These are phyloP conservation scores for Didymella glomerata DNA, from an alignment of 2,329 filamentous ascomycete species.

Conservation along the genomic window DNA sequence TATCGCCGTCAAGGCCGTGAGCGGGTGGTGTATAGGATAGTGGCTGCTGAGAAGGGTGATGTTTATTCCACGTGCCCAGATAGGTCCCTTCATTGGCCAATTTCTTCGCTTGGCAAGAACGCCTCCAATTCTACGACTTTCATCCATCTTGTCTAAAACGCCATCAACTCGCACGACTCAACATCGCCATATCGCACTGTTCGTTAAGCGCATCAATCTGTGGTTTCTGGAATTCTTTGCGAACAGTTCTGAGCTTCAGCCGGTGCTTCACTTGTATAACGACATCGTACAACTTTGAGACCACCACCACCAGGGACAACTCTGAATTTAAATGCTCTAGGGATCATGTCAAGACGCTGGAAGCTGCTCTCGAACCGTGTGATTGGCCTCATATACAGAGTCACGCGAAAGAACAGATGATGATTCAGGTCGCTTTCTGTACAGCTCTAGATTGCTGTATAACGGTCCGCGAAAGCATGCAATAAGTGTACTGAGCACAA, in stretches of 20 bases:
- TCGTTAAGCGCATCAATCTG: background rate
- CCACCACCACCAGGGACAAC: background rate
- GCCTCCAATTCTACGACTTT: conserved; percentile 9
- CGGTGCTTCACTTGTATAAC: background rate
- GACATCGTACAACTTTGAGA: background rate
- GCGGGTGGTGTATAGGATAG: conserved; percentile 1
- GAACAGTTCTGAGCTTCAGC: background rate
- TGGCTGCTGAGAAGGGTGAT: conserved; percentile 5
- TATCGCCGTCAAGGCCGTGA: background rate
- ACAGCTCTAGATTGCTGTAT: too few species aligned
- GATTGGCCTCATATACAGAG: too few species aligned
- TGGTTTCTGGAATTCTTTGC: background rate
- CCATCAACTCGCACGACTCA: background rate
- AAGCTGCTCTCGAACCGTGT: background rate
- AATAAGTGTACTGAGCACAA: background rate
- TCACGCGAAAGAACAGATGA: too few species aligned
- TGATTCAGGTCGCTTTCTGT: too few species aligned
- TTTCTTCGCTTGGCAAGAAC: conserved; percentile 6
- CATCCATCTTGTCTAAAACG: background rate
- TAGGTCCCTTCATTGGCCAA: conserved; percentile 13
- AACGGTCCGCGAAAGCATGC: background rate
- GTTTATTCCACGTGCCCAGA: conserved; percentile 5
- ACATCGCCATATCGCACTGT: background rate
- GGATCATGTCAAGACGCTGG: too few species aligned
- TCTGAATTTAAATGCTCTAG: background rate